phyloP scores from a whole-genome alignment of 164 flowering plant genomes.

The Euptelea pleiosperma region DNA sequence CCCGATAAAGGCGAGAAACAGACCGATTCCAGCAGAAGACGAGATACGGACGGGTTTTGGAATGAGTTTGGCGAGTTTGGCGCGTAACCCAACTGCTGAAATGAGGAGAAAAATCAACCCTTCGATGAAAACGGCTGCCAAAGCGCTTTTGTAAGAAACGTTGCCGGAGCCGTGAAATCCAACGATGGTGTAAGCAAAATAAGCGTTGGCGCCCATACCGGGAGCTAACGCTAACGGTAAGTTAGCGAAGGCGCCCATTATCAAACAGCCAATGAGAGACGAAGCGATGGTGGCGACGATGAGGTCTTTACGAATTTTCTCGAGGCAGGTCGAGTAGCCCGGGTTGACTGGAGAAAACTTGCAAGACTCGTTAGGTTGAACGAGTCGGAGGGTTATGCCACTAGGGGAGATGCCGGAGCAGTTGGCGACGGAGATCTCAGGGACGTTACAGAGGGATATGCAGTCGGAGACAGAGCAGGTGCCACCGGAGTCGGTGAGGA shows the following conservation, averaged over 20 bases:
- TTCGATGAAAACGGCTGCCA: constrained; percentile 75
- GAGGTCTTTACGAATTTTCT: constrained; percentile 46
- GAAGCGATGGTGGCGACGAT: constrained; percentile 82
- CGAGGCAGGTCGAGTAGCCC: constrained; percentile 66
- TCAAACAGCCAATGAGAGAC: constrained; percentile 67
- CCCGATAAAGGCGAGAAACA: constrained; percentile 87
- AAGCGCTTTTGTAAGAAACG: constrained; percentile 53
- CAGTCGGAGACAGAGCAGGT: constrained; percentile 81
- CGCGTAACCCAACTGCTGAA: constrained; percentile 72
- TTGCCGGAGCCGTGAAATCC: constrained; percentile 87
- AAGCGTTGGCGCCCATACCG: constrained; percentile 92
- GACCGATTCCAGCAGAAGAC: constrained; percentile 84
- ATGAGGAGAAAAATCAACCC: constrained; percentile 66
- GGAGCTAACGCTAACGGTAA: constrained; percentile 84
- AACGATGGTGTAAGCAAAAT: constrained; percentile 90
- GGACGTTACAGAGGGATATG: constrained; percentile 50
- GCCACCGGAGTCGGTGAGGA: constrained; percentile 83
- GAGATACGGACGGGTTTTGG: constrained; percentile 79
- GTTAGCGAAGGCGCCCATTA: constrained; percentile 83
- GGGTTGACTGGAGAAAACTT: constrained; percentile 77
- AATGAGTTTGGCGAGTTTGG: constrained; percentile 70
- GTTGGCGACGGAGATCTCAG: constrained; percentile 28
- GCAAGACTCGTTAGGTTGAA: constrained; percentile 55
- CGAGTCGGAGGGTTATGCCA: constrained; percentile 24
- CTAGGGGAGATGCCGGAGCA: constrained; percentile 28